These are phyloP conservation scores for Rachicladosporium sp. DNA, from an alignment of 2,329 filamentous ascomycete genomes.

Conservation along the genomic window DNA sequence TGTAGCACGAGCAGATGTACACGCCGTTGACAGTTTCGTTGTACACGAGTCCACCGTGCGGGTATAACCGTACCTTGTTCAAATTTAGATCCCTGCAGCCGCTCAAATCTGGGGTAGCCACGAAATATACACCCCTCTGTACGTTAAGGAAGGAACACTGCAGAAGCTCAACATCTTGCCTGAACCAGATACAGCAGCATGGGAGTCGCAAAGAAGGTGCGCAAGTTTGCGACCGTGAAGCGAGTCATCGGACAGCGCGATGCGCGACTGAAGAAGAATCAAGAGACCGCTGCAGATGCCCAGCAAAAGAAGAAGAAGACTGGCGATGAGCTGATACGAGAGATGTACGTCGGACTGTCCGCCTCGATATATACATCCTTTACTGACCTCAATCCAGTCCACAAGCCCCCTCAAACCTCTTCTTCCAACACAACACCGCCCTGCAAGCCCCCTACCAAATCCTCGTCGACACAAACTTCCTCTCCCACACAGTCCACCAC, in stretches of 20 bases:
- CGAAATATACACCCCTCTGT: too few relatives aligned
- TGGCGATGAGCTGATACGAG: slow-evolving; percentile 54
- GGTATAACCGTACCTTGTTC: too few relatives aligned
- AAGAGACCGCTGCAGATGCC: slow-evolving; percentile 49
- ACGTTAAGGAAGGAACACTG: too few relatives aligned
- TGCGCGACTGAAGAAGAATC: slow-evolving; percentile 70
- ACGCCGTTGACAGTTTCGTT: too few relatives aligned
- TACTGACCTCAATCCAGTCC: slow-evolving; percentile 15
- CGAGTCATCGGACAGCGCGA: slow-evolving; percentile 72
- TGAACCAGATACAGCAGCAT: slow-evolving; percentile 42
- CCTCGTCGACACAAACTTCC: slow-evolving; percentile 80
- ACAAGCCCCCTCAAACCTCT: slow-evolving; percentile 45
- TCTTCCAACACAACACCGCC: slow-evolving; percentile 80
- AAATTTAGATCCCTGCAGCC: too few relatives aligned
- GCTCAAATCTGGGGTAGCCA: too few relatives aligned
- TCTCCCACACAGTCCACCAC: slow-evolving; percentile 78
- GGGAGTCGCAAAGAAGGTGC: slow-evolving; percentile 80
- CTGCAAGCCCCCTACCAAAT: slow-evolving; percentile 73
- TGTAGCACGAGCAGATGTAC: too few relatives aligned
- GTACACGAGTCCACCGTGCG: too few relatives aligned
- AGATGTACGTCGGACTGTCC: slow-evolving; percentile 54
- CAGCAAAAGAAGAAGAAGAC: slow-evolving; percentile 44
- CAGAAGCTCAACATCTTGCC: too few relatives aligned
- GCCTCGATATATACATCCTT: too few relatives aligned
- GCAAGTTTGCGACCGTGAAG: slow-evolving; percentile 83